These are phyloP conservation scores for Eremothecium cymbalariae DNA, from an alignment of 1,139 yeast species.

Conservation along the genomic window DNA sequence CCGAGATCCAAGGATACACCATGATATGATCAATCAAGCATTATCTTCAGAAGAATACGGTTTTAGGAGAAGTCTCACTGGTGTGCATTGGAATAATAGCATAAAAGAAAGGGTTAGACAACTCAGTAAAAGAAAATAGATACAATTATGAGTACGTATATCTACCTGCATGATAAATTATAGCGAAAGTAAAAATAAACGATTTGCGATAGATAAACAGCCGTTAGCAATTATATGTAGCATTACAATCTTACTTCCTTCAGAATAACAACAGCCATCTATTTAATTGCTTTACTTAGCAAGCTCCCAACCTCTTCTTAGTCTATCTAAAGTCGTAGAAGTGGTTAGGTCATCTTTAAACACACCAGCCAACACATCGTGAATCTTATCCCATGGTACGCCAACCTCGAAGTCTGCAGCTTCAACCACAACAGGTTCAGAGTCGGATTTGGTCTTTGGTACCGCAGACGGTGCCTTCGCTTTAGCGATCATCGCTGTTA, in stretches of 20 bases:
- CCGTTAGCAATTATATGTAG: too few species aligned
- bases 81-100: constrained; percentile 37
- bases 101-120: constrained; percentile 34
- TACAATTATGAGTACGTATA: neutral
- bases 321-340: constrained; percentile 29
- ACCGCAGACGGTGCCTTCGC: constrained; percentile 11
- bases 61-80: constrained; percentile 33
- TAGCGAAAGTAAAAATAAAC: neutral
- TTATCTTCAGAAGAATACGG: constrained; percentile 36
- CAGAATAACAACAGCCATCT: neutral
- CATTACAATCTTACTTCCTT: too few species aligned
- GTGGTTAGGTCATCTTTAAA: constrained; percentile 20
- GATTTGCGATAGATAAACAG: too few species aligned
- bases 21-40: constrained; percentile 29
- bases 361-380: constrained; percentile 20
- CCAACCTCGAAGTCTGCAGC: constrained; percentile 3
- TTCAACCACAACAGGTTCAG: constrained; percentile 7
- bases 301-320: constrained; percentile 38
- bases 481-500: constrained; percentile 35
- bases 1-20: constrained; percentile 16
- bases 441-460: constrained; percentile 10
- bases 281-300: constrained; percentile 18
- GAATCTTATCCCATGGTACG: constrained; percentile 35
- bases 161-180: neutral
- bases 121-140: constrained; percentile 25